Conservation (phyloP, 169 alveolate genomes). For the Perkinsus marinus region DNA sequence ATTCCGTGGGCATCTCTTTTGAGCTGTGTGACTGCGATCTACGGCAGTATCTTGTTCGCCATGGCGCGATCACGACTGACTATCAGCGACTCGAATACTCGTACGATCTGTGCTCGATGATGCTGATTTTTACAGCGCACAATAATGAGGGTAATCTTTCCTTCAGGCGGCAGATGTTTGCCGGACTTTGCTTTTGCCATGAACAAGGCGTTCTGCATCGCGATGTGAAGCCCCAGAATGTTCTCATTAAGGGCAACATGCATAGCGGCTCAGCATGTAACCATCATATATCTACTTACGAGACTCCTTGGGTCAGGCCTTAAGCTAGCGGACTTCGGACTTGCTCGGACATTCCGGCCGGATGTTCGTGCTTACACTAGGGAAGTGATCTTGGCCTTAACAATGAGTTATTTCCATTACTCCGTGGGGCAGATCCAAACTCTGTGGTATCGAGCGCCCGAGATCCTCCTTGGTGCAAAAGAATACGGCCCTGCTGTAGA, state of each 20-base stretch:
- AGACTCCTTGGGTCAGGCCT: background rate
- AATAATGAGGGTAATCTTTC: no score
- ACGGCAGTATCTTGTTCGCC: background rate
- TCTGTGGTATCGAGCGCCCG: slow-evolving; percentile 78
- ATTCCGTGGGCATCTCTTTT: background rate
- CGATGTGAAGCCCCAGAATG: background rate
- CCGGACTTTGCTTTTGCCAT: background rate
- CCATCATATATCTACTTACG: background rate
- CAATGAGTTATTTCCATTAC: background rate
- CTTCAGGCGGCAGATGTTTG: background rate
- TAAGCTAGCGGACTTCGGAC: background rate
- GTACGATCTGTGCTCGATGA: no score
- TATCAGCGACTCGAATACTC: background rate
- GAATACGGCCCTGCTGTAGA: slow-evolving; percentile 75
- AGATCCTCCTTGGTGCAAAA: slow-evolving; percentile 64
- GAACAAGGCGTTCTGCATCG: background rate
- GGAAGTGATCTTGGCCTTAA: background rate
- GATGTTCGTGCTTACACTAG: background rate
- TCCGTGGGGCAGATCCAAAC: slow-evolving; percentile 14
- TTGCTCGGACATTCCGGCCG: background rate
- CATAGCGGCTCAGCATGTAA: background rate
- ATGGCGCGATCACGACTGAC: background rate
- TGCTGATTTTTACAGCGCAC: no score
- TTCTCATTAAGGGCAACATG: background rate
- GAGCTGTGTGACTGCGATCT: background rate